Evolutionary conservation across 2,329 filamentous ascomycete species (phyloP).

Genomic region (Pseudogymnoascus sp.): DNA sequence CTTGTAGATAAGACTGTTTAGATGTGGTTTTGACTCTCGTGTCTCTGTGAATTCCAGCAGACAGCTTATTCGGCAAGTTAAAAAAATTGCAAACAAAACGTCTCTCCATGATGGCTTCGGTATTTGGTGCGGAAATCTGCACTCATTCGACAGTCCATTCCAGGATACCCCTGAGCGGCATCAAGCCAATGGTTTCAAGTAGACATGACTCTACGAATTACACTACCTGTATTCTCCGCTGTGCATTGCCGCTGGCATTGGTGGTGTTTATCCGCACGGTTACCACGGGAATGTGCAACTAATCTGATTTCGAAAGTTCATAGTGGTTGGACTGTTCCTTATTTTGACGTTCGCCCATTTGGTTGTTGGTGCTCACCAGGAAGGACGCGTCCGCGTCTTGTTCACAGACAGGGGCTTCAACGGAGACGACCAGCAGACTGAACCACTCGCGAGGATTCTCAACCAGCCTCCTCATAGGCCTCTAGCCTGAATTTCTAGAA

Average conservation of each 20-base stretch:
- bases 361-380: background rate
- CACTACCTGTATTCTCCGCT: background rate
- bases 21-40: background rate
- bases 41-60: too few relatives aligned
- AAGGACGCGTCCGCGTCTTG: background rate
- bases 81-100: background rate
- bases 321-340: background rate
- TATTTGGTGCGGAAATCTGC: background rate
- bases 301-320: background rate
- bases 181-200: background rate
- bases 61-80: background rate
- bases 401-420: background rate
- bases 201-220: background rate
- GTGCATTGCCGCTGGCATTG: background rate
- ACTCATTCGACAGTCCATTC: background rate
- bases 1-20: background rate
- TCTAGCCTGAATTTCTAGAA: background rate
- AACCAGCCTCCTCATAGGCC: background rate
- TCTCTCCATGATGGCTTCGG: background rate
- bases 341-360: constrained; percentile 5
- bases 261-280: background rate
- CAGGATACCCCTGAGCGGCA: background rate
- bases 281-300: background rate
- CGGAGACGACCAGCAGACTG: background rate
- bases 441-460: background rate